Evolutionary conservation across 495 filamentous ascomycete genomes (phyloP), one percentile per base, ranked within the genome.

Genomic region (Penicillium ucsense): DNA sequence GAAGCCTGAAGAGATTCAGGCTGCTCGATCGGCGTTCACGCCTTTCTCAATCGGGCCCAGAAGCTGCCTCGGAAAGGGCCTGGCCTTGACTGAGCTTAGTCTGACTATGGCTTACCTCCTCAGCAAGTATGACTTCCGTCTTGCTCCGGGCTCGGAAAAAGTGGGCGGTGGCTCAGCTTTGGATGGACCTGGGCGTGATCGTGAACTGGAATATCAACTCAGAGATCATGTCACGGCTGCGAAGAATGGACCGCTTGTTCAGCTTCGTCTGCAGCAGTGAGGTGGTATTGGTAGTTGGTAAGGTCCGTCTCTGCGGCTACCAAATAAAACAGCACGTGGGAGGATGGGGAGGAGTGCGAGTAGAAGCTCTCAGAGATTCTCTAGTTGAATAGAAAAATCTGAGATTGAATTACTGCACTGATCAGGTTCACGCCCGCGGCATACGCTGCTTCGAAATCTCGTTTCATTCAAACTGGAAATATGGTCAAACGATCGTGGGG

Each of bases 31-130:
- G 3, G 65, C 65, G 8, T 75, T 70, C 45, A 60, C 53, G 8
- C 66, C 73, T 1, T 76, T 75, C 51, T 58, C 50, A 4, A 56
- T 67, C 12, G 73, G 73, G 4, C 55, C 60, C 4, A 51, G 64
- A 11, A 63, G 65, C 0, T 76, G 72, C 35, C 55, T 71, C 11
- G 73, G 73, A 3, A 65, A 67, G 50, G 44, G 48, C 0, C 49
- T 76, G 20, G 73, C 73, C 33, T 34, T 50, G 34, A 41, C 34
- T 11, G 48, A 41, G 37, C 29, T 41, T 6, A 30, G 8, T 36
- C 31, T 50, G 12, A 38, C 43, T 6, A 20, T 43, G 31, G 48
- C 43, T 3, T 11, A 12, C 11, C 28, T 46, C 4, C 30, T 50
- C 8, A 40, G 27, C 35, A 27, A 29, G 45, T 40, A 39, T 41